Evolutionary conservation across 75 land plant genomes (phyloP).

Genomic region (Cupressus sempervirens): DNA sequence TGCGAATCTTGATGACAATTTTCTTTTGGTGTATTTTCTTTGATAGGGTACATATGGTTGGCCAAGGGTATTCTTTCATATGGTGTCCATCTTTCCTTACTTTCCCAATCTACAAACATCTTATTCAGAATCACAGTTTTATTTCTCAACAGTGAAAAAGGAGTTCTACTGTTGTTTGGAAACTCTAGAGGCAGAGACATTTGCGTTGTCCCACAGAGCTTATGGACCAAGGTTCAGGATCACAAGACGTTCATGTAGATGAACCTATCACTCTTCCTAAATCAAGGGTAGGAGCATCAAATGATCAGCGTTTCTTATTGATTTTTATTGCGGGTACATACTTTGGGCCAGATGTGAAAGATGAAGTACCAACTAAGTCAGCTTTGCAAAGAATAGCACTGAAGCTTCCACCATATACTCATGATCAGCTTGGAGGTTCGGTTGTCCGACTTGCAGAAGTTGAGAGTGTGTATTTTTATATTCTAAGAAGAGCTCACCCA

Average conservation of each 20-base stretch:
- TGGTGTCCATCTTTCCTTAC: background rate
- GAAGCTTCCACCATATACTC: conserved; percentile 54
- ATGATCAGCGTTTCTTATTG: conserved; percentile 59
- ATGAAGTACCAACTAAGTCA: conserved; percentile 53
- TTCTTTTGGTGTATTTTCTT: background rate
- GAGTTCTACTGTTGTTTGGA: background rate
- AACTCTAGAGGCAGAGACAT: background rate
- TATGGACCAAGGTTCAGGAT: conserved; percentile 5
- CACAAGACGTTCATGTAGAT: background rate
- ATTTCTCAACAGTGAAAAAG: conserved; percentile 1
- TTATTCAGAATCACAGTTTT: background rate
- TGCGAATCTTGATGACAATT: background rate
- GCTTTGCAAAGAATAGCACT: conserved; percentile 48
- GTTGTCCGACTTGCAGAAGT: conserved; percentile 46
- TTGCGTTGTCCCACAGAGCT: conserved; percentile 2
- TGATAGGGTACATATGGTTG: background rate
- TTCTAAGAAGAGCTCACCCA: conserved; percentile 48
- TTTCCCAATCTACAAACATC: background rate
- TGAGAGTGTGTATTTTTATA: conserved; percentile 48
- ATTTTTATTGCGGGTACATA: conserved; percentile 64
- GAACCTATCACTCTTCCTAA: conserved; percentile 3
- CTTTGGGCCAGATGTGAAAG: conserved; percentile 63
- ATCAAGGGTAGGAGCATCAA: conserved; percentile 16
- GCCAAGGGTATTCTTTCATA: background rate
- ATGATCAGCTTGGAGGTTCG: conserved; percentile 55